Evolutionary conservation across 805 yeast genomes (phyloP).

Genomic region (Pichia paraexigua): DNA sequence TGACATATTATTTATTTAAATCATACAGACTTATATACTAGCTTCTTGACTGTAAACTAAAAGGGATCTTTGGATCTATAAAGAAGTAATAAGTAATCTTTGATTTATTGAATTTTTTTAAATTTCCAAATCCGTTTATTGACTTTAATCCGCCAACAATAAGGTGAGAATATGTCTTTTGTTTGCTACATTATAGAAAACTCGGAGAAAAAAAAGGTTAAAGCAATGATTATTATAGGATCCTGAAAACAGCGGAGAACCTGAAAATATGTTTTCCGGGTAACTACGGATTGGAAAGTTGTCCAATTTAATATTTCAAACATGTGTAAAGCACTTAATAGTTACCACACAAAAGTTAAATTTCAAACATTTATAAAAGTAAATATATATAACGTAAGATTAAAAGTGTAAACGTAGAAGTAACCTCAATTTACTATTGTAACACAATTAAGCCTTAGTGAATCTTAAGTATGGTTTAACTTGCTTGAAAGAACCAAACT

Average conservation of each 20-base stretch:
- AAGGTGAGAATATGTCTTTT: background rate
- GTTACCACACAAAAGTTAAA: background rate
- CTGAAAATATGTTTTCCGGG: background rate
- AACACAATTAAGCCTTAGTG: conserved; percentile 28
- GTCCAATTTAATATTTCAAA: no score
- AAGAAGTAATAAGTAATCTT: no score
- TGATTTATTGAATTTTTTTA: background rate
- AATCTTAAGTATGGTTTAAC: conserved; percentile 87
- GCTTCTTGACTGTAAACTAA: background rate
- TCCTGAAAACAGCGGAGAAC: background rate
- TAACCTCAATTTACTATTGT: background rate
- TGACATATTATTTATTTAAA: background rate
- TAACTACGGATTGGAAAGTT: background rate
- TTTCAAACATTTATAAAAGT: background rate
- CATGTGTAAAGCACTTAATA: no score
- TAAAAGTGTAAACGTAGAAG: background rate
- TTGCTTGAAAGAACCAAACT: conserved; percentile 79
- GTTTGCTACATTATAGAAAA: background rate
- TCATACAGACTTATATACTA: background rate
- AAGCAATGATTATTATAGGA: background rate
- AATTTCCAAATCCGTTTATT: background rate
- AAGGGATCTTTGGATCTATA: background rate
- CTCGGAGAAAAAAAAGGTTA: background rate
- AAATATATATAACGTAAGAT: background rate
- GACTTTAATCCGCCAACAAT: background rate